These are phyloP conservation scores for Alternaria incomplexa DNA, from an alignment of 2,329 filamentous ascomycete species.

Conservation along the genomic window DNA sequence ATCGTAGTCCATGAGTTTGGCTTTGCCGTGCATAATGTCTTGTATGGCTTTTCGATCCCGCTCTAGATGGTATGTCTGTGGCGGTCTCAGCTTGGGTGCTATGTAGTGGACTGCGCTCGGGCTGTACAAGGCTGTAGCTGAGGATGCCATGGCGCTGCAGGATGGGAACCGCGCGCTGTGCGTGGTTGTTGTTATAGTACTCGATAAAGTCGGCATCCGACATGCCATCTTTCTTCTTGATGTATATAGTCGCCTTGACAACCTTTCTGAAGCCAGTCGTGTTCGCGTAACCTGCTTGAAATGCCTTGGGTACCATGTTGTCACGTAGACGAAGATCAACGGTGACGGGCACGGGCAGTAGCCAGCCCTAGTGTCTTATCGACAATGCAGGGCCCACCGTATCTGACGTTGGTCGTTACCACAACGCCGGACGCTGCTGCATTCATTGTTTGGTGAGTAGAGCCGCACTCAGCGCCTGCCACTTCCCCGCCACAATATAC, in stretches of 20 bases:
- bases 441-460: constrained; percentile 6
- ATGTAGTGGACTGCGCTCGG: background rate
- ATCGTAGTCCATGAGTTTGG: constrained; percentile 53
- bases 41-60: constrained; percentile 52
- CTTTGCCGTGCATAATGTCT: constrained; percentile 55
- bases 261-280: constrained; percentile 56
- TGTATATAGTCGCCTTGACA: constrained; percentile 54
- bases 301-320: constrained; percentile 52
- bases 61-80: constrained; percentile 53
- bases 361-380: constrained; percentile 7
- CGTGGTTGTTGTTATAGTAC: constrained; percentile 55
- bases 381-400: constrained; percentile 6
- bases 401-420: constrained; percentile 14
- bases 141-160: constrained; percentile 53
- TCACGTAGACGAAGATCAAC: constrained; percentile 11
- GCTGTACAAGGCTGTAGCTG: constrained; percentile 53
- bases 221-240: constrained; percentile 56
- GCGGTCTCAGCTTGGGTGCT: constrained; percentile 6
- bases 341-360: constrained; percentile 1
- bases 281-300: constrained; percentile 54
- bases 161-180: constrained; percentile 53
- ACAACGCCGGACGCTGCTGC: constrained; percentile 12
- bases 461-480: constrained; percentile 5
- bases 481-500: constrained; percentile 13
- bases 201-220: constrained; percentile 53